Evolutionary conservation across 73 alveolate species (phyloP), one percentile per base, ranked within the genome.

Genomic region (Uronychia binucleata): DNA sequence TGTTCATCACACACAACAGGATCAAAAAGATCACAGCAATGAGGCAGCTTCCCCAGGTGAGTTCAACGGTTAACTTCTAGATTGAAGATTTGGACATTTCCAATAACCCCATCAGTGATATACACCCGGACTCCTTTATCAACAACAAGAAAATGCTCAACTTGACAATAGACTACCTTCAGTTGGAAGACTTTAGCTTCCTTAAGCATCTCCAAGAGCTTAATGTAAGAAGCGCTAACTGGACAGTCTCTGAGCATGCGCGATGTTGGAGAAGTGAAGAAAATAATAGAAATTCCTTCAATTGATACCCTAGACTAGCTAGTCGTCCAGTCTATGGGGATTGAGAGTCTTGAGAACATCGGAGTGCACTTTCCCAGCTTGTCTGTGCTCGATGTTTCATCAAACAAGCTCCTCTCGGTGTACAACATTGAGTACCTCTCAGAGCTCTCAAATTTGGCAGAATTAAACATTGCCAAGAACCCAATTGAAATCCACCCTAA

Each of bases 401-500:
- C 0, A 5, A 86, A 86, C 76, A 86, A 82, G 59, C 77, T 86
- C 30, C 78, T 86, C 78, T 86, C 92, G 28, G 92, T 86, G 75
- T 74, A 86, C 57, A 78, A 77, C 75, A 30, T 86, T 19, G 92
- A 86, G 28, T 29, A 46, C 35, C 59, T 86, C 27, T n/a, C 59
- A 26, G 78, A 46, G 33, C 80, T 86, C 58, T 81, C 81, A 29
- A 77, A 78, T 57, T 77, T 86, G n/a, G 92, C 92, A 1, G 92
- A 86, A 58, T 35, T 86, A 13, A 77, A 28, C 57, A 29, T 86
- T 32, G 59, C 33, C 75, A 76, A 86, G 31, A 86, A 86, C 35
- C 92, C 92, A 5, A 77, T 86, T 31, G 78, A 81, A 25, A 86
- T 86, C 1, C 92, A 86, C 34, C 78, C 57, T 35, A 76, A 86